Percentiles rank a stretch among this genome's conserved stretches.
Conservation (phyloP, 768 basidiomycete genomes). For the Amylocystis lapponica region DNA sequence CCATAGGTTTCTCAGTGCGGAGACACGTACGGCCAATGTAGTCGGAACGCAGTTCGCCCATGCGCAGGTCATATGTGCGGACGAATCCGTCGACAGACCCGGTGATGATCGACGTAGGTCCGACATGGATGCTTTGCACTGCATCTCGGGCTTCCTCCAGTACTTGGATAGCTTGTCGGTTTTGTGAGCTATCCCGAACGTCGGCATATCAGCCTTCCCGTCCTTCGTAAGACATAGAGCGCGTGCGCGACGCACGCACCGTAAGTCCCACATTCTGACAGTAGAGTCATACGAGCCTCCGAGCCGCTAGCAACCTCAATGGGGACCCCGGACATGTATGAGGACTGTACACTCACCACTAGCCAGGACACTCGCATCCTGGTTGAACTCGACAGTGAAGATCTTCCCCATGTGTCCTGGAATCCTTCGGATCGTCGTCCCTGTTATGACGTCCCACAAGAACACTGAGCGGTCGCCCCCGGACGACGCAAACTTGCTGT, state of each 20-base stretch:
- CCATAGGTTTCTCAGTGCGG: not conserved
- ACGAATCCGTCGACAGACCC: slow-evolving; percentile 92
- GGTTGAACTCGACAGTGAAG: slow-evolving; percentile 85
- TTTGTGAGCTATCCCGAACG: slow-evolving; percentile 68
- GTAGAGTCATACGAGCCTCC: slow-evolving; percentile 90
- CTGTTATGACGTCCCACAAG: slow-evolving; percentile 92
- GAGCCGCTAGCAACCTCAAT: not conserved
- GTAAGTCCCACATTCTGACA: slow-evolving; percentile 87
- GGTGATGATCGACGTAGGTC: slow-evolving; percentile 58
- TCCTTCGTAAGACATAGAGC: not conserved
- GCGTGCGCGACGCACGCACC: slow-evolving; percentile 49
- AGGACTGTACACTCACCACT: slow-evolving; percentile 52
- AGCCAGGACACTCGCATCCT: slow-evolving; percentile 80
- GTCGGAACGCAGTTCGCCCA: slow-evolving; percentile 85
- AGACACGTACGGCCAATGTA: slow-evolving; percentile 76
- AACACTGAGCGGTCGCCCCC: slow-evolving; percentile 94
- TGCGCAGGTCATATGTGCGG: slow-evolving; percentile 91
- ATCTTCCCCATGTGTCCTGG: slow-evolving; percentile 90
- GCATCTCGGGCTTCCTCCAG: slow-evolving; percentile 87
- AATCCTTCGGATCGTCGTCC: slow-evolving; percentile 75
- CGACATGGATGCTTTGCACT: slow-evolving; percentile 73
- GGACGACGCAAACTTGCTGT: slow-evolving; percentile 88
- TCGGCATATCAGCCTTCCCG: not conserved
- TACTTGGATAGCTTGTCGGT: slow-evolving; percentile 83
- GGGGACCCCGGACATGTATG: slow-evolving; percentile 3